Evolutionary conservation across 148 eudicot species (phyloP).

Genomic region (Arbutus unedo): DNA sequence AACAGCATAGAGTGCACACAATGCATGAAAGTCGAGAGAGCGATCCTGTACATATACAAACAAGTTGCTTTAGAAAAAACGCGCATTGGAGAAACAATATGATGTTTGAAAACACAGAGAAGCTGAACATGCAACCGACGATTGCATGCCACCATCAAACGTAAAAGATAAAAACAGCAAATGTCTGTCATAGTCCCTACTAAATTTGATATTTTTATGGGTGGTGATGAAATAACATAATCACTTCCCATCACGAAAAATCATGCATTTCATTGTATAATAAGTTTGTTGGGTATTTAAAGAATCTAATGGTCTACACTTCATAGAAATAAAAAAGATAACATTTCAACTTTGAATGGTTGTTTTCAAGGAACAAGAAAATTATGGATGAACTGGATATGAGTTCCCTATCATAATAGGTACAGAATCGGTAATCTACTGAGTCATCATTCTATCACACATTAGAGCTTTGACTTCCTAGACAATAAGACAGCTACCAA

Average conservation of each 20-base stretch:
- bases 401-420: neutral
- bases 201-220: neutral
- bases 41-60: slow-evolving; percentile 64
- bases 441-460: neutral
- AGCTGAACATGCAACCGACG: neutral
- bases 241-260: neutral
- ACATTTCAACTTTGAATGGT: neutral
- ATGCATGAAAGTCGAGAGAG: slow-evolving; percentile 78
- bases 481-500: neutral
- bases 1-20: slow-evolving; percentile 90
- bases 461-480: neutral
- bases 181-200: neutral
- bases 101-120: no score
- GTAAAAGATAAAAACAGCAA: neutral
- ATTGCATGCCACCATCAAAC: neutral
- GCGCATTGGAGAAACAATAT: neutral
- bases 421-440: neutral
- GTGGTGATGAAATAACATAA: neutral
- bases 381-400: neutral
- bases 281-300: neutral
- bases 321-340: neutral
- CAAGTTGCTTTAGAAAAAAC: slow-evolving; percentile 22
- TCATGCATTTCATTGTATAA: neutral
- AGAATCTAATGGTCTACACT: neutral
- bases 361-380: neutral